These are phyloP conservation scores for Acidomyces sp. DNA, from an alignment of 495 filamentous ascomycete species.

Conservation along the genomic window DNA sequence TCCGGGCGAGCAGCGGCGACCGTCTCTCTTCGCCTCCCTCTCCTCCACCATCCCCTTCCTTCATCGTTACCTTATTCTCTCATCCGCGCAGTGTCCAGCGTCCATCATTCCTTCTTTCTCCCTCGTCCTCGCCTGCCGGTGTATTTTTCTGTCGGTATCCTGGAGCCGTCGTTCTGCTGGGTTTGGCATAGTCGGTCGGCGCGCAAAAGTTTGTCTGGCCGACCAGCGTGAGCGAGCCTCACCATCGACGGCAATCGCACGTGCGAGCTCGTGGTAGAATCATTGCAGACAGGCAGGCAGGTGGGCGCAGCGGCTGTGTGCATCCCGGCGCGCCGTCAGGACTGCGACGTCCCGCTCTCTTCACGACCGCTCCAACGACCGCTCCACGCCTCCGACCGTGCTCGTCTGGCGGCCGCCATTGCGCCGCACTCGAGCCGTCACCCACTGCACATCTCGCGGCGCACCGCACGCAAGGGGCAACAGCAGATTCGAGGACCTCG, in stretches of 20 bases:
- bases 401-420: not conserved
- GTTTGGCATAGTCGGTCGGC: not conserved
- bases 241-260: not conserved
- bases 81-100: not conserved
- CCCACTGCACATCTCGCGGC: not conserved
- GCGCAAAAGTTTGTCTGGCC: not conserved
- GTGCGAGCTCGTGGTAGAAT: not conserved
- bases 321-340: too few species aligned
- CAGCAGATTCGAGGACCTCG: not conserved
- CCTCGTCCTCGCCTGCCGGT: conserved; percentile 1
- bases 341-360: not conserved
- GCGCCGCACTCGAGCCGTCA: not conserved
- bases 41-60: conserved; percentile 1
- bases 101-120: conserved; percentile 6
- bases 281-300: too few species aligned
- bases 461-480: conserved; percentile 7
- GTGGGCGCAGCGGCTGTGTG: too few species aligned
- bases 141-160: conserved; percentile 1
- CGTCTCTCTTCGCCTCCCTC: not conserved
- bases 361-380: not conserved
- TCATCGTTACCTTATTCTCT: not conserved
- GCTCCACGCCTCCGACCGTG: too few species aligned
- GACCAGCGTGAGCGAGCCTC: not conserved
- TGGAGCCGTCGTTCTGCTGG: not conserved
- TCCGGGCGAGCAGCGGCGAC: too few species aligned